Evolutionary conservation across 179 eudicot species (phyloP), one percentile per base, ranked within the genome.

Genomic region (Nepenthes alata): DNA sequence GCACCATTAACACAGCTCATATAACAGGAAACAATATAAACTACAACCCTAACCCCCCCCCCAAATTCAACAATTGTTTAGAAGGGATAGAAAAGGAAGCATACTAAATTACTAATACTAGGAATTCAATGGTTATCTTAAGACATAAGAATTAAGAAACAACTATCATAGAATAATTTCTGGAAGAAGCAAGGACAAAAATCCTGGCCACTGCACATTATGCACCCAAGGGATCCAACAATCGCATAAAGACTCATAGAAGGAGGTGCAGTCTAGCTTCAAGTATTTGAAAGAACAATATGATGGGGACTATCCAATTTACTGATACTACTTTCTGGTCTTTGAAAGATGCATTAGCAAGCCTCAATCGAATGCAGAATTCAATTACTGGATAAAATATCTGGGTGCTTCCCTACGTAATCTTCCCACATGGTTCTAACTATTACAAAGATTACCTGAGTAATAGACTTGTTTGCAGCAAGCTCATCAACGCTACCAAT

Each of bases 391-490:
- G 14, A 51, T 9, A 25, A n/a, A 44, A 35, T 25, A 25, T 45
- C 47, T 4, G 45, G 8, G 45, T 41, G 45, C 8, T 41, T 41
- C 45, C 45, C 45, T 7, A 41, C 0, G 45, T 41, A 4, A 41
- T 41, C 8, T 41, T 41, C 2, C 45, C 25, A 25, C 25, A 25
- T 25, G 25, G 25, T 25, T 41, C 45, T 41, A 7, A 41, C 5
- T 41, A 7, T 41, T 41, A 39, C 7, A 47, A 63, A 16, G 47
- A 1, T 14, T 73, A 84, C 95, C 95, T 87, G 95, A 49, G 95
- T 87, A 13, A 87, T 87, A 56, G 95, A 78, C 71, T 87, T 84
- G 65, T 87, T 87, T 67, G 95, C 95, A 59, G 85, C 90, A 69
- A 87, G 89, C 69, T 78, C 90, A 60, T 87, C 83, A n/a, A 76